Evolutionary conservation across 2,329 filamentous ascomycete species (phyloP).

Genomic region (Diaporthe ampelina): DNA sequence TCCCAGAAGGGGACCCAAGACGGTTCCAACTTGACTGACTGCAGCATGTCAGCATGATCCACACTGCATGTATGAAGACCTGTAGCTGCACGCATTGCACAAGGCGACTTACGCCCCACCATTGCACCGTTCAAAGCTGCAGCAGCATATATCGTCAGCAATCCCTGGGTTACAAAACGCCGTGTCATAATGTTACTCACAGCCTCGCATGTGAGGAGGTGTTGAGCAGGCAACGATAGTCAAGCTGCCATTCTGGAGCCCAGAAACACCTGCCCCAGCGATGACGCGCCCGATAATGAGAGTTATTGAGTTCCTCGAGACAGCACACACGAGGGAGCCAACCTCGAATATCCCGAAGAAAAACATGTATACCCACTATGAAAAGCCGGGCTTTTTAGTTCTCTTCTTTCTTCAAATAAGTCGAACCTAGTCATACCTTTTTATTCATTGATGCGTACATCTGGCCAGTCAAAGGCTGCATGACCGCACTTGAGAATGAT

Average conservation of each 20-base stretch:
- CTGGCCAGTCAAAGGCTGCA: background rate
- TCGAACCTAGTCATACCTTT: background rate
- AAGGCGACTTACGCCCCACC: background rate
- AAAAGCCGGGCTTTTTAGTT: background rate
- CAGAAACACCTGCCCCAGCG: background rate
- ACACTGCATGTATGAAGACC: background rate
- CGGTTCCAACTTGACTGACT: constrained; percentile 12
- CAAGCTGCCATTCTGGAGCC: constrained; percentile 8
- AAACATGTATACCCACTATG: constrained; percentile 17
- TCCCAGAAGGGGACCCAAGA: background rate
- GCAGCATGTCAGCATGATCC: background rate
- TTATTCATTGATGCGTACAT: constrained; percentile 14
- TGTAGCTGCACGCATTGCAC: background rate
- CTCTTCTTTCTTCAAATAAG: no score
- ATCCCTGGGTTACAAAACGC: background rate
- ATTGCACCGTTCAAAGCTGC: constrained; percentile 6
- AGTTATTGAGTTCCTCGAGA: constrained; percentile 3
- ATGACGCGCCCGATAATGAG: constrained; percentile 6
- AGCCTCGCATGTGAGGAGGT: constrained; percentile 8
- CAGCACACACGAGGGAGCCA: constrained; percentile 16
- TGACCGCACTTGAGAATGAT: background rate
- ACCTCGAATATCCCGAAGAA: constrained; percentile 14
- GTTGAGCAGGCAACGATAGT: constrained; percentile 11
- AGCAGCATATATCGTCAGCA: background rate
- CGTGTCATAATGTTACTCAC: background rate